Percentiles rank a stretch among this genome's conserved stretches.
Conservation (phyloP, 805 yeast genomes). For the Candida palmyrensis region DNA sequence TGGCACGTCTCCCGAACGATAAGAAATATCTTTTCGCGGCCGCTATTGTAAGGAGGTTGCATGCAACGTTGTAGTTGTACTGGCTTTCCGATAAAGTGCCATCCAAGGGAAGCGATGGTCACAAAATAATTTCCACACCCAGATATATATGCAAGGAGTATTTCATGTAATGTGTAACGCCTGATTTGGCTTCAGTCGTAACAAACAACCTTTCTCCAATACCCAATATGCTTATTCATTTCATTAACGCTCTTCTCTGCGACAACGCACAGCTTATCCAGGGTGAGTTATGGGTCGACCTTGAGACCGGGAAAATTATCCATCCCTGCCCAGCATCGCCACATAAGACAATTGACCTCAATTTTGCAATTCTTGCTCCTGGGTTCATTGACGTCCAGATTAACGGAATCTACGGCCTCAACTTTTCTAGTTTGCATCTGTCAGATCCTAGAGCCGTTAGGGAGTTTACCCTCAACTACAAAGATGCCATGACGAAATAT, state of each 20-base stretch:
- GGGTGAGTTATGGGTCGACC: slow-evolving; percentile 41
- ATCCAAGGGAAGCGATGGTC: too few relatives aligned
- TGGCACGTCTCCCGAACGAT: too few relatives aligned
- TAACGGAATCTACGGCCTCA: slow-evolving; percentile 54
- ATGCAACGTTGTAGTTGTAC: too few relatives aligned
- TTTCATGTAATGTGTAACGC: not conserved
- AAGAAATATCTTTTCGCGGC: too few relatives aligned
- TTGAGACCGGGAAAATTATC: slow-evolving; percentile 37
- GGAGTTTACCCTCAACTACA: slow-evolving; percentile 30
- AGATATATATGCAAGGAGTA: not conserved
- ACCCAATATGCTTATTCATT: slow-evolving; percentile 3
- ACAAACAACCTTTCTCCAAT: too few relatives aligned
- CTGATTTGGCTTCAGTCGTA: not conserved
- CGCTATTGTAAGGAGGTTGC: not conserved
- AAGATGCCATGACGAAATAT: slow-evolving; percentile 41
- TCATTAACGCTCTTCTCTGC: slow-evolving; percentile 20
- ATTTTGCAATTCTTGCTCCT: slow-evolving; percentile 47
- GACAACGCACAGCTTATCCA: slow-evolving; percentile 33
- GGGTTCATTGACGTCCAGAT: slow-evolving; percentile 56
- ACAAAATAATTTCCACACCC: not conserved
- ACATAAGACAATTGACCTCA: slow-evolving; percentile 34
- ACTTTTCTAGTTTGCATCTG: slow-evolving; percentile 37
- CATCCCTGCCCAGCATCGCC: slow-evolving; percentile 14
- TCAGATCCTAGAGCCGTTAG: slow-evolving; percentile 26
- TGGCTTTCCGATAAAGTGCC: too few relatives aligned